These are phyloP conservation scores for Hypoxylon intermedium DNA, from an alignment of 495 filamentous ascomycete genomes.

Conservation along the genomic window DNA sequence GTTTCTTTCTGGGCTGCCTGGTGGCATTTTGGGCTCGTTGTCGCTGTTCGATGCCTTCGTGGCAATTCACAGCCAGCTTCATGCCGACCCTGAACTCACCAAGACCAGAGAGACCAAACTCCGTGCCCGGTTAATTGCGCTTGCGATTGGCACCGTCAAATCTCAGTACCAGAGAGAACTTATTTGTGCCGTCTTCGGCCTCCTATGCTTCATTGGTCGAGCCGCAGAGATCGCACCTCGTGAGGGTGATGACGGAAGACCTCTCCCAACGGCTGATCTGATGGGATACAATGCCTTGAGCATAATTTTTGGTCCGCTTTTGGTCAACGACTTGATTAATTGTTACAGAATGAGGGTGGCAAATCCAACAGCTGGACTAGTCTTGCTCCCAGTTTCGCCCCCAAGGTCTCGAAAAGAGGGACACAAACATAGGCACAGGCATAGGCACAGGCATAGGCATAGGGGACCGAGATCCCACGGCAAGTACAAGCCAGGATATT, in stretches of 20 bases:
- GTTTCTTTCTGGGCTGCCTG: constrained; percentile 72
- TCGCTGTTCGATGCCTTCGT: constrained; percentile 70
- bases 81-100: constrained; percentile 55
- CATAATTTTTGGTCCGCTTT: constrained; percentile 69
- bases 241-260: constrained; percentile 56
- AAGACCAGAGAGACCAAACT: constrained; percentile 60
- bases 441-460: constrained; percentile 11
- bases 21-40: constrained; percentile 74
- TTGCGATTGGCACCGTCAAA: constrained; percentile 62
- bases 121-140: constrained; percentile 67
- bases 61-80: constrained; percentile 64
- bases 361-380: constrained; percentile 45
- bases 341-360: constrained; percentile 50
- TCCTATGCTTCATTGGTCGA: constrained; percentile 62
- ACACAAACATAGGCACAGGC: constrained; percentile 25
- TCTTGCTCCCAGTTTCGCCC: constrained; percentile 46
- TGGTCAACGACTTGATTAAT: constrained; percentile 64
- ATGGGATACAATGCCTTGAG: constrained; percentile 70
- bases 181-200: constrained; percentile 71
- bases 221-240: constrained; percentile 56
- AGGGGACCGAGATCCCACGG: neutral
- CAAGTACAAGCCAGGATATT: constrained; percentile 14
- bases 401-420: constrained; percentile 50
- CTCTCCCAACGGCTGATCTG: constrained; percentile 55
- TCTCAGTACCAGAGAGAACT: constrained; percentile 67